Base-by-base conservation (phyloP, 345 rosid species). In the Linum tenue region DNA sequence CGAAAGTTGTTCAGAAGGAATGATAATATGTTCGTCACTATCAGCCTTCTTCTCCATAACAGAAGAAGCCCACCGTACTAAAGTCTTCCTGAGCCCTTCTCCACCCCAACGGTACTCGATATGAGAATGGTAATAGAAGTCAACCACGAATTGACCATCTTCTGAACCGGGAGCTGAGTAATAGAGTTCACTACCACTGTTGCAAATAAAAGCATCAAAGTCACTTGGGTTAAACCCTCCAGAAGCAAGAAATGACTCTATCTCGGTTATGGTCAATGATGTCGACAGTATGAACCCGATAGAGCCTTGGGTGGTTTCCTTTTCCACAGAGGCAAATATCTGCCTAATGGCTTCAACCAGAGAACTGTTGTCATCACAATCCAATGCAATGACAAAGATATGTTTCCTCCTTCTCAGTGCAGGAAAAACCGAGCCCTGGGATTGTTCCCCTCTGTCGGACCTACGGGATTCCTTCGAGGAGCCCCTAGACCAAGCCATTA, bases 61-160 rank as follows among this genome's bases (percentile, higher is more conserved):
- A 2, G 85, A 78, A 75, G 86, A 57, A 35, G 85, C 90, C 99
- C 99, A 95, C 55, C 95, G 92, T 66, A 95, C 81, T 77, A 95
- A 67, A 73, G 98, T 87, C 78, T 89, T 95, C 78, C 98, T 87
- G 66, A 95, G 64, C 40, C 97, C 98, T 82, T 92, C 99, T 71
- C 96, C 99, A 68, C 99, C 99, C 99, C 99, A 95, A n/a, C 95
- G 88, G 63, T 95, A 89, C 64, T 95, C 97, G n/a, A 87, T 79
- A 71, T 95, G 99, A 1, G 99, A 95, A 62, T 95, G 98, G 77
- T 95, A 95, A 80, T 95, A 87, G 58, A 91, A 87, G 83, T 95
- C 92, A 38, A 85, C 72, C 62, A 86, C 92, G 39, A 85, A 91
- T 10, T 90, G 86, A 68, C 79, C 81, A 56, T 81, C 94, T 63